These are phyloP conservation scores for Kluyveromyces siamensis DNA, from an alignment of 805 yeast species.

Conservation along the genomic window DNA sequence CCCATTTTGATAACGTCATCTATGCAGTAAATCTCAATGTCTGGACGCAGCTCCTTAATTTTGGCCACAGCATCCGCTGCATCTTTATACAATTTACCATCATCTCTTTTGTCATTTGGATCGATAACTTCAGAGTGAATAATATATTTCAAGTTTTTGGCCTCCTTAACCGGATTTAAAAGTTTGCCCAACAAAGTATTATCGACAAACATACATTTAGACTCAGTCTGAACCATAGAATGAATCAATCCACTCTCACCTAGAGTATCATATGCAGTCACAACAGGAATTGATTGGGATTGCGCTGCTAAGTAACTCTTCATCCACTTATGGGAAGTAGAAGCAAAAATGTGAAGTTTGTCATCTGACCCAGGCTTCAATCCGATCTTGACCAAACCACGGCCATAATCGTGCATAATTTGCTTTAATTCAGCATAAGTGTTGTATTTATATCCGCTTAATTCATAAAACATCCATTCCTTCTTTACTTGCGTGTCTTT, in stretches of 20 bases:
- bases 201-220: conserved; percentile 77
- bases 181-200: conserved; percentile 60
- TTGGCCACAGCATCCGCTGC: conserved; percentile 52
- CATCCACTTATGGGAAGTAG: conserved; percentile 88
- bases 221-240: conserved; percentile 74
- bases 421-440: conserved; percentile 49
- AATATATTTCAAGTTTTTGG: conserved; percentile 52
- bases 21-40: conserved; percentile 54
- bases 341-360: conserved; percentile 74
- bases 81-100: conserved; percentile 48
- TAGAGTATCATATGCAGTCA: conserved; percentile 92
- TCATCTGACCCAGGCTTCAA: conserved; percentile 50
- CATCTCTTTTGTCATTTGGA: conserved; percentile 51
- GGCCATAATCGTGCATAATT: conserved; percentile 47
- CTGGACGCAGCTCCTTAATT: conserved; percentile 64
- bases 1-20: conserved; percentile 65
- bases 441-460: conserved; percentile 60
- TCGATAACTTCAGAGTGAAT: conserved; percentile 61
- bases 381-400: conserved; percentile 72
- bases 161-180: conserved; percentile 60
- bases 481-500: conserved; percentile 63
- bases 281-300: conserved; percentile 75
- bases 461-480: conserved; percentile 81
- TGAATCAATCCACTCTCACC: conserved; percentile 85
- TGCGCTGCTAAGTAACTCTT: conserved; percentile 71